Percentiles rank a stretch among this genome's conserved stretches.
phyloP scores from a whole-genome alignment of 2,329 filamentous ascomycete species.

The Penicillium sp. region DNA sequence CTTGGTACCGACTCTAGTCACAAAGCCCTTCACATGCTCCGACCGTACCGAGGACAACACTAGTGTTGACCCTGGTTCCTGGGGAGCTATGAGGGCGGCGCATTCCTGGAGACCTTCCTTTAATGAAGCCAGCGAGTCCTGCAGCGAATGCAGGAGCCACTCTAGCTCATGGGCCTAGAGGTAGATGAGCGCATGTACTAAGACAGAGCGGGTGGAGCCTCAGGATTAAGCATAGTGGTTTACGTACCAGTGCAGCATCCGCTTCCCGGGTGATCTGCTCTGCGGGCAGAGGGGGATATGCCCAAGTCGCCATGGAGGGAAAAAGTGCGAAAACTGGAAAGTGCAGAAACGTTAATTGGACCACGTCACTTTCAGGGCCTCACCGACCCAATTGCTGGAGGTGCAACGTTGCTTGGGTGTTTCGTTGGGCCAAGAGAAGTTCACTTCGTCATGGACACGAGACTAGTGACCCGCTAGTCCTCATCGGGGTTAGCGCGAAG shows the following conservation, averaged over 20 bases:
- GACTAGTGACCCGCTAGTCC: conserved; percentile 12
- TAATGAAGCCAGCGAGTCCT: conserved; percentile 62
- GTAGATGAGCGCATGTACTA: conserved; percentile 13
- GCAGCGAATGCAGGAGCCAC: conserved; percentile 64
- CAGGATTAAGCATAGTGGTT: conserved; percentile 5
- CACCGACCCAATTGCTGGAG: conserved; percentile 6
- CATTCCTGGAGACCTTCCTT: conserved; percentile 82
- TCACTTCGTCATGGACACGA: conserved; percentile 36
- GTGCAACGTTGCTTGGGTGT: conserved; percentile 30
- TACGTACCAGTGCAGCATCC: conserved; percentile 53
- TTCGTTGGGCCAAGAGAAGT: conserved; percentile 9
- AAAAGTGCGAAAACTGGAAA: background rate
- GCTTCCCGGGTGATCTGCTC: conserved; percentile 55
- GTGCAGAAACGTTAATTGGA: conserved; percentile 23
- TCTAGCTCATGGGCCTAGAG: conserved; percentile 59
- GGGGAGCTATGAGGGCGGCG: conserved; percentile 79
- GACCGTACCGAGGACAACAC: conserved; percentile 84
- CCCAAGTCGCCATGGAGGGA: conserved; percentile 58
- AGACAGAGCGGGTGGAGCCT: conserved; percentile 4
- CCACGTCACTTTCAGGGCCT: conserved; percentile 24
- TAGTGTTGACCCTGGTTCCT: conserved; percentile 83
- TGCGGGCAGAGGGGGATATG: conserved; percentile 60
- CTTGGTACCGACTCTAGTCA: conserved; percentile 86
- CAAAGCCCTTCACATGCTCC: conserved; percentile 87
- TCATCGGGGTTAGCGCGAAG: conserved; percentile 15